phyloP scores from a whole-genome alignment of 768 basidiomycete species.

The Phlegmacium glaucopus region DNA sequence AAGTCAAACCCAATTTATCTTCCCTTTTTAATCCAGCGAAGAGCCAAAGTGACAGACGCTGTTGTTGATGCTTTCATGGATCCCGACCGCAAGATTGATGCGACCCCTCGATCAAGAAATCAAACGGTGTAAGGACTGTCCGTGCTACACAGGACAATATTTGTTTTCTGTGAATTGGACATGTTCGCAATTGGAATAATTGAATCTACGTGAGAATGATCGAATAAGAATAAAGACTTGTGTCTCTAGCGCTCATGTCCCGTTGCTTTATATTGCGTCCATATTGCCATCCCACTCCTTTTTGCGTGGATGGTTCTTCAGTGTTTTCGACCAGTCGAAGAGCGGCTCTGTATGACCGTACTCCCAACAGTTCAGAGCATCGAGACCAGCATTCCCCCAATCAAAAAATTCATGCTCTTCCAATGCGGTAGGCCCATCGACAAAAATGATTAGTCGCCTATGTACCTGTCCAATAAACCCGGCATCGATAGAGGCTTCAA shows the following conservation, averaged over 20 bases:
- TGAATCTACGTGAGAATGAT: not conserved
- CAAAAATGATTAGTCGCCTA: constrained; percentile 61
- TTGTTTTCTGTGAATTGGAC: no score
- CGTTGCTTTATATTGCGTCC: constrained; percentile 8
- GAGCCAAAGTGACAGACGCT: constrained; percentile 77
- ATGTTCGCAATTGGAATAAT: no score
- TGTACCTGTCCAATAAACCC: constrained; percentile 74
- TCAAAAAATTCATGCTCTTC: constrained; percentile 59
- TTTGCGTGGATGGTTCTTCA: not conserved
- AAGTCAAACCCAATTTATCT: constrained; percentile 1
- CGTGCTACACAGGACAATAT: not conserved
- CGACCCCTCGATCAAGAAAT: constrained; percentile 39
- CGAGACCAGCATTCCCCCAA: constrained; percentile 73
- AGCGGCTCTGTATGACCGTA: constrained; percentile 24
- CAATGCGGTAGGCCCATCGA: constrained; percentile 64
- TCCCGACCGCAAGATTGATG: constrained; percentile 67
- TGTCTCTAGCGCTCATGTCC: no score
- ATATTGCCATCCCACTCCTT: constrained; percentile 3
- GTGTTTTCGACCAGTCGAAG: constrained; percentile 49
- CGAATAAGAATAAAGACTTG: not conserved
- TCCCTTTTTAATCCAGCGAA: constrained; percentile 47
- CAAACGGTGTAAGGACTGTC: constrained; percentile 11
- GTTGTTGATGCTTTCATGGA: constrained; percentile 80
- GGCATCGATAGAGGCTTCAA: constrained; percentile 59
- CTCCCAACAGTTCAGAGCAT: constrained; percentile 62